phyloP scores from a whole-genome alignment of 306 rosid species.

The Vicia faba region DNA sequence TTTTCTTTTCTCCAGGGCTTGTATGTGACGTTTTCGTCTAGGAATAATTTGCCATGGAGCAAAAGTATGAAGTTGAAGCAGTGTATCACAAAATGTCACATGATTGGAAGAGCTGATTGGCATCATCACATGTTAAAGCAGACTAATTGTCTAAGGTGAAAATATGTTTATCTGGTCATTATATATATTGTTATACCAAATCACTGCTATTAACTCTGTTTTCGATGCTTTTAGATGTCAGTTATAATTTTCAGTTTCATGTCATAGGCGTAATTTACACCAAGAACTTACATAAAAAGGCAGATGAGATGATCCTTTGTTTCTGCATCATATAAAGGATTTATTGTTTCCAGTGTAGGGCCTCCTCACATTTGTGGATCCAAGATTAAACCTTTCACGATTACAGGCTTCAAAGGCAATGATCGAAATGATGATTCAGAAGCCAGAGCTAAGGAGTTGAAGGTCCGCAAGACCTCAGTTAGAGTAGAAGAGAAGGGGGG shows the following conservation, averaged over 20 bases:
- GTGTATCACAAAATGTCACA: slow-evolving; percentile 47
- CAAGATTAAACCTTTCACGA: slow-evolving; percentile 55
- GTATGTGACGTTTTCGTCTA: slow-evolving; percentile 50
- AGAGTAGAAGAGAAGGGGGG: slow-evolving; percentile 65
- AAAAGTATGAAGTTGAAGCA: slow-evolving; percentile 62
- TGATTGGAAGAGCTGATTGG: slow-evolving; percentile 58
- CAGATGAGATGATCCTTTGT: slow-evolving; percentile 6
- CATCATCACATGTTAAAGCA: slow-evolving; percentile 42
- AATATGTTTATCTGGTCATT: slow-evolving; percentile 18
- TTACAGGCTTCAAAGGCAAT: slow-evolving; percentile 77
- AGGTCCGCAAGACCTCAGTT: slow-evolving; percentile 61
- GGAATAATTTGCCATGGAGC: slow-evolving; percentile 52
- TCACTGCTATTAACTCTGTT: background rate
- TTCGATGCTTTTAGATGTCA: slow-evolving; percentile 19
- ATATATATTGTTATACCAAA: background rate
- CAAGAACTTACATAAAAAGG: slow-evolving; percentile 20
- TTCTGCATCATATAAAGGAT: slow-evolving; percentile 44
- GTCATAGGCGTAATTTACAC: slow-evolving; percentile 6
- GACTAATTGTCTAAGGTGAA: slow-evolving; percentile 60
- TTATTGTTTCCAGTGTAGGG: slow-evolving; percentile 83
- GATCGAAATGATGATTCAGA: slow-evolving; percentile 62
- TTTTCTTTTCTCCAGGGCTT: slow-evolving; percentile 57
- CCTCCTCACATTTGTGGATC: slow-evolving; percentile 57
- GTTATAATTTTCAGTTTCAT: background rate
- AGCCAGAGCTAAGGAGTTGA: slow-evolving; percentile 58